Percentiles rank a stretch among this genome's conserved stretches.
These are phyloP conservation scores for Hygrophoropsis aurantiaca DNA, from an alignment of 768 basidiomycete genomes.

Conservation along the genomic window DNA sequence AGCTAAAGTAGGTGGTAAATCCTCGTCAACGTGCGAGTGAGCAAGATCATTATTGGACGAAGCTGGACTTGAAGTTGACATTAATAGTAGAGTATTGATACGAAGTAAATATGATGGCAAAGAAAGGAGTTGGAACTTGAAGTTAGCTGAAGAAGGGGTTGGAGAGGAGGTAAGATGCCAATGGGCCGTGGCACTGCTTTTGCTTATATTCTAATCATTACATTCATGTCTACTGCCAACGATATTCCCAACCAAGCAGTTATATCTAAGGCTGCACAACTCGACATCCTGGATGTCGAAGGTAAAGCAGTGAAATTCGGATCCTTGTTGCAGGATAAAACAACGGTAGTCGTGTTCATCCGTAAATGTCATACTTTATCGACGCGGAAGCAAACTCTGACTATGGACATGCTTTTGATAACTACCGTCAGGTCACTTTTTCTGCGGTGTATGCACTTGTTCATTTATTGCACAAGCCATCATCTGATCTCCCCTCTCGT, in stretches of 20 bases:
- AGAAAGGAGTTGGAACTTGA: too few species aligned
- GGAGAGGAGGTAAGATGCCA: too few species aligned
- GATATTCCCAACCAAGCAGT: conserved; percentile 32
- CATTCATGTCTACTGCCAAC: conserved; percentile 3
- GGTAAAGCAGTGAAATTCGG: conserved; percentile 55
- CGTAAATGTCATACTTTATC: conserved; percentile 32
- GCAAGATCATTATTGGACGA: not conserved
- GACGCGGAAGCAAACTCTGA: not conserved
- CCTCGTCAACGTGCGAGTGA: conserved; percentile 6
- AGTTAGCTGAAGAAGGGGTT: too few species aligned
- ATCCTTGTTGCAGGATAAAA: conserved; percentile 45
- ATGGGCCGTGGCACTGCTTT: too few species aligned
- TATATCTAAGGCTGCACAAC: conserved; percentile 36
- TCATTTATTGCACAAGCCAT: not conserved
- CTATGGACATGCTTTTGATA: not conserved
- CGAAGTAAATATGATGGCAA: too few species aligned
- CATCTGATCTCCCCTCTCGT: not conserved
- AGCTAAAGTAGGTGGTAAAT: conserved; percentile 47
- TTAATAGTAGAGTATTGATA: too few species aligned
- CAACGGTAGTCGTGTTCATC: conserved; percentile 63
- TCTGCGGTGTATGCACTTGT: conserved; percentile 52
- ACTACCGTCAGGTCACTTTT: conserved; percentile 70
- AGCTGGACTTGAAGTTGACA: not conserved
- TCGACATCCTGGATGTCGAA: conserved; percentile 43
- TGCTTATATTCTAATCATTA: too few species aligned